Conservation (phyloP, 345 rosid genomes). For the Cardamine occulta region DNA sequence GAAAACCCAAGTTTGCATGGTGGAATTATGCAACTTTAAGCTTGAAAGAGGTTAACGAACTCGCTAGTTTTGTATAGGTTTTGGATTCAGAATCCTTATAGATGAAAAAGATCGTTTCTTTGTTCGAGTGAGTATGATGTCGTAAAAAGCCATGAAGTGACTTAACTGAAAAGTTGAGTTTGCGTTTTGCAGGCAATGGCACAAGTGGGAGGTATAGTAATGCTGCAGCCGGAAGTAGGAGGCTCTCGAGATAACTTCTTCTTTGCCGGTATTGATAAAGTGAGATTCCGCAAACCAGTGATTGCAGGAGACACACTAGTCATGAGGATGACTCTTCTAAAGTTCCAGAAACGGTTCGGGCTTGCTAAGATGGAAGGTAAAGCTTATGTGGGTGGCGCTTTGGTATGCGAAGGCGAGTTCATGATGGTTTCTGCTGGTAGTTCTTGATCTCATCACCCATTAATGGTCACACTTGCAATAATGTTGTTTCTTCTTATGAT, state of each 20-base stretch:
- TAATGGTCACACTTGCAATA: neutral
- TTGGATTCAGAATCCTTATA: neutral
- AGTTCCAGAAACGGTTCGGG: conserved; percentile 86
- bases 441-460: conserved; percentile 9
- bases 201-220: conserved; percentile 90
- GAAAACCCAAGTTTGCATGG: no score
- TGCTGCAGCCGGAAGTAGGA: conserved; percentile 90
- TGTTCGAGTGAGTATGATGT: neutral
- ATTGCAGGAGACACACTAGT: conserved; percentile 91
- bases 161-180: neutral
- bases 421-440: conserved; percentile 57
- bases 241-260: conserved; percentile 80
- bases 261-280: conserved; percentile 89
- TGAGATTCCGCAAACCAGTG: conserved; percentile 89
- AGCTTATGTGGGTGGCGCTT: conserved; percentile 80
- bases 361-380: conserved; percentile 96
- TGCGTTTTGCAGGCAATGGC: conserved; percentile 76
- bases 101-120: neutral
- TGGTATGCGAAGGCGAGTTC: conserved; percentile 91
- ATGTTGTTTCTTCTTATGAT: neutral
- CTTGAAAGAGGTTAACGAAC: neutral
- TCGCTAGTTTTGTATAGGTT: neutral
- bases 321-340: conserved; percentile 87
- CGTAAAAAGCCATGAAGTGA: no score
- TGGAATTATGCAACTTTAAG: neutral